Conservation (phyloP, 495 filamentous ascomycete genomes). For the Pyrenopolyporus hunteri region DNA sequence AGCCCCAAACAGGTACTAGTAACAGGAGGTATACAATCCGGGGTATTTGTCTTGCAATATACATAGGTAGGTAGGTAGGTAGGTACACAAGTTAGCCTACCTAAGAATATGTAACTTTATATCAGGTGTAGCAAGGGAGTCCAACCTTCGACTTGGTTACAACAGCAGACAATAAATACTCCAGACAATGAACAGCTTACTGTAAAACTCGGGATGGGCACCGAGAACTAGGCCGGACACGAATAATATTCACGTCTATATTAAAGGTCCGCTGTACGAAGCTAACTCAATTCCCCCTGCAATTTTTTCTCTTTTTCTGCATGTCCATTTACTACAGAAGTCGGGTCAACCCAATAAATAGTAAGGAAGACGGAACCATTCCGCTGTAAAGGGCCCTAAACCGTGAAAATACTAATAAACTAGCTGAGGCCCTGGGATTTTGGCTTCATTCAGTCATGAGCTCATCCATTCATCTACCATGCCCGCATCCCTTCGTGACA, state of each 20-base stretch:
- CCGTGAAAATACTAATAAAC: background rate
- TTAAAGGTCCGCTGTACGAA: background rate
- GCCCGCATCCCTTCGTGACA: background rate
- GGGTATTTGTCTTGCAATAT: conserved; percentile 3
- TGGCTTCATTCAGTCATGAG: conserved; percentile 11
- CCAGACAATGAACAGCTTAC: no score
- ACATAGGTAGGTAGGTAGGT: background rate
- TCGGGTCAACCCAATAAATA: no score
- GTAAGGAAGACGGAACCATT: no score
- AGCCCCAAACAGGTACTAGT: background rate
- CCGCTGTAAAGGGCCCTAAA: no score
- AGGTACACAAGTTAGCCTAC: background rate
- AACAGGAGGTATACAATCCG: background rate
- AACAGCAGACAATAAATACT: no score
- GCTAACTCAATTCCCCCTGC: background rate
- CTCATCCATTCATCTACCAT: background rate
- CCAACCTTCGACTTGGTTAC: no score
- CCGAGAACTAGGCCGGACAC: no score
- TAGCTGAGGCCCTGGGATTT: background rate
- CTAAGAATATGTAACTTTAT: no score
- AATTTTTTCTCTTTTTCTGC: conserved; percentile 7
- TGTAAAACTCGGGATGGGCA: no score
- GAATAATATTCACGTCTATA: no score
- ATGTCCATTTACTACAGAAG: no score
- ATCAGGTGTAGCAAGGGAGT: no score